phyloP scores from a whole-genome alignment of 805 yeast species.

The Kuraishia cidri region DNA sequence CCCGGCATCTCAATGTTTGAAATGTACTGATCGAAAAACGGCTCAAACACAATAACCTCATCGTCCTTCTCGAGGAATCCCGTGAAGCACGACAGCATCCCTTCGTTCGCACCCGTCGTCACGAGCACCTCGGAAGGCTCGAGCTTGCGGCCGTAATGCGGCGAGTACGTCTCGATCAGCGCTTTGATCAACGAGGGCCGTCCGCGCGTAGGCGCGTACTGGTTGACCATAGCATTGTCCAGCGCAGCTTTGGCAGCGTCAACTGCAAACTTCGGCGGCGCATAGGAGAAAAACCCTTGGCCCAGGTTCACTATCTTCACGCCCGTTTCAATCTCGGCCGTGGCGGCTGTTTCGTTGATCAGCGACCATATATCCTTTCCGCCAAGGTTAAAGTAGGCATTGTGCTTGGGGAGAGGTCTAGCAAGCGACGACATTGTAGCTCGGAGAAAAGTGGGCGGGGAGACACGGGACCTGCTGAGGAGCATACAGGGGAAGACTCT shows the following conservation, averaged over 20 bases:
- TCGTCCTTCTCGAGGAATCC: conserved; percentile 85
- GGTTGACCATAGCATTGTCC: conserved; percentile 69
- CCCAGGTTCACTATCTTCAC: conserved; percentile 83
- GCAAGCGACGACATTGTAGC: too few species aligned
- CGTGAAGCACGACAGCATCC: conserved; percentile 75
- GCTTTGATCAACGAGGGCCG: conserved; percentile 68
- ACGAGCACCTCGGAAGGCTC: conserved; percentile 59
- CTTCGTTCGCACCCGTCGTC: conserved; percentile 97
- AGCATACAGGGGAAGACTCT: too few species aligned
- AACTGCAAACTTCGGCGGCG: conserved; percentile 91
- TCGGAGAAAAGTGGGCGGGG: too few species aligned
- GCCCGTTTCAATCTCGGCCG: conserved; percentile 61
- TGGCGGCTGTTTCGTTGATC: conserved; percentile 92
- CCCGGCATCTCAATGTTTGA: conserved; percentile 92
- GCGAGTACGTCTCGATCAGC: conserved; percentile 62
- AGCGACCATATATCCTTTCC: conserved; percentile 92
- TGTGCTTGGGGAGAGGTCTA: conserved; percentile 31
- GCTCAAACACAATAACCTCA: conserved; percentile 94
- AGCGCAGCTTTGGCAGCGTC: conserved; percentile 74
- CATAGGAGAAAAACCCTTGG: conserved; percentile 94
- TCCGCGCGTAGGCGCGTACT: conserved; percentile 89
- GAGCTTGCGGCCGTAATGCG: conserved; percentile 50
- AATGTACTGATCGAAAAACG: conserved; percentile 95
- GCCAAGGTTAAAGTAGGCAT: conserved; percentile 61
- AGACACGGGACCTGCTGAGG: too few species aligned